Conservation (phyloP, 352 stramenopile genomes). For the Plasmopara viticola region DNA sequence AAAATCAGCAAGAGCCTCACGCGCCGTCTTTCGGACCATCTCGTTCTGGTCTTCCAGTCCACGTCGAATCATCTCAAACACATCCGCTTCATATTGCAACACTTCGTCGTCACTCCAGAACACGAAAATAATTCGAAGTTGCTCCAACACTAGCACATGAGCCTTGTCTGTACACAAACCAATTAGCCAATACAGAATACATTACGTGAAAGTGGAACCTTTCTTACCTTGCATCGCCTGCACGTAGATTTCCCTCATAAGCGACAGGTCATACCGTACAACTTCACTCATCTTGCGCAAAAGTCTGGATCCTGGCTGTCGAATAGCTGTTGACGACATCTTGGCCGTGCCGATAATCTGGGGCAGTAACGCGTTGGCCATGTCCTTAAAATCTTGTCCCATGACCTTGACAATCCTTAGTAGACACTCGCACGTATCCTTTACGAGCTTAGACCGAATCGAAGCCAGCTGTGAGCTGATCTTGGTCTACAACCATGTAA, state of each 20-base stretch:
- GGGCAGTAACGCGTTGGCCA: constrained; percentile 52
- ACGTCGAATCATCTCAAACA: constrained; percentile 43
- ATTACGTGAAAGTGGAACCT: neutral
- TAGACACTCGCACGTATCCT: constrained; percentile 40
- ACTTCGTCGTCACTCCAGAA: constrained; percentile 51
- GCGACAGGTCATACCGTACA: constrained; percentile 51
- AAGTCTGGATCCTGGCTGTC: constrained; percentile 41
- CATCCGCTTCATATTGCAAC: constrained; percentile 32
- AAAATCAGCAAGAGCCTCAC: constrained; percentile 42
- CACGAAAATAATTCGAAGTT: constrained; percentile 46
- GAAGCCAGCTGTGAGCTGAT: constrained; percentile 38
- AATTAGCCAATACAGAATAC: constrained; percentile 1
- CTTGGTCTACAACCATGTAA: constrained; percentile 22
- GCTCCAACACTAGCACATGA: constrained; percentile 46
- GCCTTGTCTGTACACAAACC: constrained; percentile 36
- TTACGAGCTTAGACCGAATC: constrained; percentile 48
- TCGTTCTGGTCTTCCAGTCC: constrained; percentile 41
- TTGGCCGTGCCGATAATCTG: constrained; percentile 48
- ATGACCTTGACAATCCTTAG: constrained; percentile 41
- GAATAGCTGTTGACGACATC: constrained; percentile 41
- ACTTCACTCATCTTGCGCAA: constrained; percentile 49
- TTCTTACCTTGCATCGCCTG: constrained; percentile 36
- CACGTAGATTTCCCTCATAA: constrained; percentile 41
- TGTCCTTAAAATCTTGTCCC: constrained; percentile 37
- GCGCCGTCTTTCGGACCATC: constrained; percentile 35